Evolutionary conservation across 208 protist species (phyloP).

Genomic region (Wallacemonas sp.): DNA sequence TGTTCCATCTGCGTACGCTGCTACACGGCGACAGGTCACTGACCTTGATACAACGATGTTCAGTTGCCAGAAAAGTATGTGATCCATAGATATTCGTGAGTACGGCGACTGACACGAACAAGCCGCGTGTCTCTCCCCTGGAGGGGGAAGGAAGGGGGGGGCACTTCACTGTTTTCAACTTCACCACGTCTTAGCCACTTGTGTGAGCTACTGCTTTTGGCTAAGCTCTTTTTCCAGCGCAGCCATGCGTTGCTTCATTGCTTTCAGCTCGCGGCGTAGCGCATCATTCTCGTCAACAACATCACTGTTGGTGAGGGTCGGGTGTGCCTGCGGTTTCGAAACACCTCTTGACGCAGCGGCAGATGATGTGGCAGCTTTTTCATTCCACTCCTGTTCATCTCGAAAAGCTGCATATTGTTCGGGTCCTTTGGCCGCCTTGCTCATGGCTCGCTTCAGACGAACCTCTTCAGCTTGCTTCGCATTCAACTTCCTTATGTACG

Average conservation of each 20-base stretch:
- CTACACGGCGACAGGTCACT: too few species aligned
- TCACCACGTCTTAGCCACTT: too few species aligned
- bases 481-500: conserved; percentile 60
- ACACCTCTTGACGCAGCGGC: background rate
- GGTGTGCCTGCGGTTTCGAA: background rate
- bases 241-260: conserved; percentile 55
- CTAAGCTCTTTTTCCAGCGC: conserved; percentile 47
- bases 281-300: conserved; percentile 8
- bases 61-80: too few species aligned
- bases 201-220: conserved; percentile 24
- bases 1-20: too few species aligned
- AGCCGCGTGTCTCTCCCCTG: too few species aligned
- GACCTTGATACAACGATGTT: too few species aligned
- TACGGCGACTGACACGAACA: too few species aligned
- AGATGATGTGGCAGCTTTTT: background rate
- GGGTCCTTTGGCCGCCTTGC: conserved; percentile 21
- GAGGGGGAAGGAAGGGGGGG: background rate
- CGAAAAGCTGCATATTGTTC: conserved; percentile 10
- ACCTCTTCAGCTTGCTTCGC: conserved; percentile 63
- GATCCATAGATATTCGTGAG: too few species aligned
- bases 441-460: conserved; percentile 60
- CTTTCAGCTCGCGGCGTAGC: conserved; percentile 40
- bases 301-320: background rate
- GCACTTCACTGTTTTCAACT: too few species aligned
- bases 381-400: background rate